phyloP scores from a whole-genome alignment of 2,329 filamentous ascomycete species.

The Cryphonectria nitschkei region DNA sequence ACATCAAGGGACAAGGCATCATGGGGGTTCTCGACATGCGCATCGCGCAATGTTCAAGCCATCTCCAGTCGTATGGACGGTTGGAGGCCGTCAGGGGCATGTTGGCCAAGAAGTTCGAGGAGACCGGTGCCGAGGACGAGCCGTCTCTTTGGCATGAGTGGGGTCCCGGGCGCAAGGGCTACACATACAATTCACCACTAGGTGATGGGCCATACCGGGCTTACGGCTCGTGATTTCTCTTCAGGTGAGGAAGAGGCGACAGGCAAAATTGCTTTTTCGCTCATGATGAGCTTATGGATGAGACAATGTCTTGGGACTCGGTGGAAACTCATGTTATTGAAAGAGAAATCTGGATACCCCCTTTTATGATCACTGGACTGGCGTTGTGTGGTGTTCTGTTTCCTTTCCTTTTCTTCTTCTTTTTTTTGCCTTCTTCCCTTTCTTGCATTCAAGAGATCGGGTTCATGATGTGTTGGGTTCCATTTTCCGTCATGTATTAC shows the following conservation, averaged over 20 bases:
- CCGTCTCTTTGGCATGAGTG: constrained; percentile 26
- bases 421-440: not conserved
- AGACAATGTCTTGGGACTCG: not conserved
- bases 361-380: constrained; percentile 1
- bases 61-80: constrained; percentile 20
- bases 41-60: constrained; percentile 33
- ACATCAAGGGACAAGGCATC: constrained; percentile 48
- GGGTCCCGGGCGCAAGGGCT: constrained; percentile 9
- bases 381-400: not conserved
- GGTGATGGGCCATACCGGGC: too few species aligned
- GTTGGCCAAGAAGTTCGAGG: constrained; percentile 22
- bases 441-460: too few species aligned
- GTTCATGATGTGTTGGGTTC: too few species aligned
- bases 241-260: not conserved
- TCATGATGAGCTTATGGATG: not conserved
- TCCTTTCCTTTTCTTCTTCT: not conserved
- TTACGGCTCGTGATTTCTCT: not conserved
- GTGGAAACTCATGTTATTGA: not conserved
- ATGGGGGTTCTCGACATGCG: constrained; percentile 50
- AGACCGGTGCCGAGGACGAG: constrained; percentile 19
- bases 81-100: constrained; percentile 25
- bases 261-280: not conserved
- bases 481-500: too few species aligned
- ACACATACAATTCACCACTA: not conserved
- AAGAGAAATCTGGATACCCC: constrained; percentile 20